Percentiles rank a stretch among this genome's conserved stretches.
Conservation (phyloP, 805 yeast genomes). For the Candida taoyuanica region DNA sequence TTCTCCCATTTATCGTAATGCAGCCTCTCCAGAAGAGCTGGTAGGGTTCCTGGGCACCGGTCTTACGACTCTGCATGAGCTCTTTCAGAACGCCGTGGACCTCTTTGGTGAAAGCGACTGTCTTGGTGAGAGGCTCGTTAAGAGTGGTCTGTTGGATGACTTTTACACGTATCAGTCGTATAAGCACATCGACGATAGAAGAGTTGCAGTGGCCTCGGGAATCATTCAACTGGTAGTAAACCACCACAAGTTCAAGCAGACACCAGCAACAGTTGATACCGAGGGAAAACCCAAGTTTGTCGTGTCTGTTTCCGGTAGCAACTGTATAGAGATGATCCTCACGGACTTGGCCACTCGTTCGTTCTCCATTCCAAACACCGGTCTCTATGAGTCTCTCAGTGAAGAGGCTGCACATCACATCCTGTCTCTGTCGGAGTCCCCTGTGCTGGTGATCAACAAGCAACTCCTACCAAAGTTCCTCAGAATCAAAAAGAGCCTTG, state of each 20-base stretch:
- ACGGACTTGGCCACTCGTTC: conserved; percentile 53
- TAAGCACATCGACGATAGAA: conserved; percentile 31
- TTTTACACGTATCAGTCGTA: conserved; percentile 40
- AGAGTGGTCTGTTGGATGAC: conserved; percentile 28
- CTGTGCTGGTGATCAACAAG: conserved; percentile 45
- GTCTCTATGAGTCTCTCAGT: conserved; percentile 41
- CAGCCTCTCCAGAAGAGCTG: conserved; percentile 21
- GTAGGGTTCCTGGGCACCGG: conserved; percentile 18
- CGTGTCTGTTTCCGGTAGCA: conserved; percentile 44
- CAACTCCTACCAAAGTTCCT: conserved; percentile 40
- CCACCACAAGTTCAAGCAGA: conserved; percentile 6
- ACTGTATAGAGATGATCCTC: conserved; percentile 53
- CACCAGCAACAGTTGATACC: conserved; percentile 1
- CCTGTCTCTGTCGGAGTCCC: conserved; percentile 45
- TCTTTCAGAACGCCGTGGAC: conserved; percentile 34
- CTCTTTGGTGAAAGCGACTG: conserved; percentile 30
- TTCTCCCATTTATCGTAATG: conserved; percentile 41
- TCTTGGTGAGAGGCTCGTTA: conserved; percentile 34
- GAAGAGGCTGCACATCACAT: conserved; percentile 50
- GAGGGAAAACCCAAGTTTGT: conserved; percentile 31
- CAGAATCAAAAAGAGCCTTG: conserved; percentile 33
- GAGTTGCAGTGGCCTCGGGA: conserved; percentile 45
- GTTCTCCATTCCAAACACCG: conserved; percentile 41
- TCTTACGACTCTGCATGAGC: conserved; percentile 35
- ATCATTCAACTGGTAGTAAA: conserved; percentile 28